Base-by-base conservation (phyloP, 768 basidiomycete genomes). In the Kondoa subrosea region DNA sequence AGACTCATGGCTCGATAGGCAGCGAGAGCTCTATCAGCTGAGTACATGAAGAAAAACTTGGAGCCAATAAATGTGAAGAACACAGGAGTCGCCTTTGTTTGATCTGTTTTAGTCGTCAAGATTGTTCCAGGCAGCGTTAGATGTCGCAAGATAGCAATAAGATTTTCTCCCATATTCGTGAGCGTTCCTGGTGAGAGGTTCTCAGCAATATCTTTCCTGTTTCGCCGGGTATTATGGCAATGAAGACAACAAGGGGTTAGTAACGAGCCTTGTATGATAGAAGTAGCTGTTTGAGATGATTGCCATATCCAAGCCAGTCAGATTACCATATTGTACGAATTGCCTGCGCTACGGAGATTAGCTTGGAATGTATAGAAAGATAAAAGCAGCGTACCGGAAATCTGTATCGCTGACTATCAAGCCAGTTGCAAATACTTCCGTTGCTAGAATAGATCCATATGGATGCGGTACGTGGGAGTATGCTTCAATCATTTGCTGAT, bases 271-370 rank as follows among this genome's bases (percentile, higher is more conserved):
- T 79, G 90, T 96, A 77, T 96, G 91, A 75, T 95, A 96, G 65
- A 90, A 79, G 76, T 95, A 97, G 72, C 88, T 88, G 76, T 93
- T 88, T 16, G 89, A 88, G 1, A 93, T 85, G 30, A 93, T 79
- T 0, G 91, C 91, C 82, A 93, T 89, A 88, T 97, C 93, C 26
- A 96, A 77, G 14, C 93, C 93, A 0, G 91, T 87, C 25, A 96
- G 85, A 72, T 89, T 87, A 33, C 74, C 74, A 34, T 72, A 70
- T 57, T 71, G 60, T 75, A 95, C 87, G 70, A 95, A 96, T 72
- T 96, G 93, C 31, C 89, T 84, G 73, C 96, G 96, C 76, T 97
- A 92, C 64, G 93, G n/a, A n/a, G n/a, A n/a, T n/a, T n/a, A n/a
- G n/a, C n/a, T n/a, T n/a, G n/a, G n/a, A n/a, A n/a, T n/a, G n/a